A percentile compares a stretch with the other conserved stretches of the same genome.
These are phyloP conservation scores for Hirschfeldia incana DNA, from an alignment of 345 rosid genomes.

Conservation along the genomic window DNA sequence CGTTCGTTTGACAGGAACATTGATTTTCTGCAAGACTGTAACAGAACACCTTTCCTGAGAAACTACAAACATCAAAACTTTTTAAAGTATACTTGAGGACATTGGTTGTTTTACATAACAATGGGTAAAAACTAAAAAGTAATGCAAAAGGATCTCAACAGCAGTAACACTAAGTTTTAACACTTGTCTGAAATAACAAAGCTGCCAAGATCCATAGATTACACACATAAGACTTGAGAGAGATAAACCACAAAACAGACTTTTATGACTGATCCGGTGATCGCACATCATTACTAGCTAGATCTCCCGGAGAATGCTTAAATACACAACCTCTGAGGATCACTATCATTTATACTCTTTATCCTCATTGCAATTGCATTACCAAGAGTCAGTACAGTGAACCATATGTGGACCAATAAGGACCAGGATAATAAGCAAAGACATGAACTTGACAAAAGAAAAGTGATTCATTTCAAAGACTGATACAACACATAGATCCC, in stretches of 20 bases:
- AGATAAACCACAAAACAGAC: neutral
- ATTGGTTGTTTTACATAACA: neutral
- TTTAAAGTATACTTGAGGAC: neutral
- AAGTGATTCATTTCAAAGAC: conserved; percentile 7
- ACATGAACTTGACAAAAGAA: neutral
- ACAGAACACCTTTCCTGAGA: neutral
- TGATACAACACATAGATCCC: conserved; percentile 22
- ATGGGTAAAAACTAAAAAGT: no score
- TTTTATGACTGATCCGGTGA: neutral
- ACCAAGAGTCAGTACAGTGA: neutral
- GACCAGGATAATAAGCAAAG: neutral
- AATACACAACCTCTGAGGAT: neutral
- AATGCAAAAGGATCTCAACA: neutral
- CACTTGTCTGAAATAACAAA: no score
- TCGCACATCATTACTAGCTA: neutral
- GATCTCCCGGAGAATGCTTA: neutral
- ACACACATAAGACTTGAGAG: neutral
- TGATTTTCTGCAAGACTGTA: neutral
- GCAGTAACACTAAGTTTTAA: no score
- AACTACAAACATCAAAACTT: neutral
- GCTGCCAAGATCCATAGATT: neutral
- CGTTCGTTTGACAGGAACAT: neutral
- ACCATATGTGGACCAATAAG: neutral
- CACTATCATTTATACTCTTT: neutral
- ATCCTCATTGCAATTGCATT: neutral